Evolutionary conservation across 352 stramenopile species (phyloP), one percentile per base, ranked within the genome.

Genomic region (Aphanomyces stellatus): DNA sequence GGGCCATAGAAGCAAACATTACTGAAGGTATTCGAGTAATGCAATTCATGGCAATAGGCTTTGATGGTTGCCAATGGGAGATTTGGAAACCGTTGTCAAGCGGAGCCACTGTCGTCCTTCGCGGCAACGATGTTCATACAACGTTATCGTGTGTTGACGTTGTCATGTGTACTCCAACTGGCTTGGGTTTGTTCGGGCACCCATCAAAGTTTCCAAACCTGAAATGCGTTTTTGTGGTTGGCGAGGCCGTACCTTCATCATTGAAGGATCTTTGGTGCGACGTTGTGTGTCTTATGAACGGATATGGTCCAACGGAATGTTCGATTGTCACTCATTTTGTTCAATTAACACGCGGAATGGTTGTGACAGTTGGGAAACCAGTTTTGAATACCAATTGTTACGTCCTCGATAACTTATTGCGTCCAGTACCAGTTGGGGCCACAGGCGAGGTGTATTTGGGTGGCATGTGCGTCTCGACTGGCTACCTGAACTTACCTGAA

Each of bases 61-160:
- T 57, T 34, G 49, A 57, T 30, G 49, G 7, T 57, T 57, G 49
- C 27, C 49, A 57, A 35, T 35, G 22, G 49, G 49, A 57, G 33
- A 34, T 57, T 1, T 57, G 49, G 49, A 34, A 22, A n/a, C 17
- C 49, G 11, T 30, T 57, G 49, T 35, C 22, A 15, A 35, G n/a
- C n/a, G 49, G 49, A n/a, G 19, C 49, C 1, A 35, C 10, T 2
- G 17, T 57, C 8, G 49, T 57, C 13, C n/a, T 57, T 11, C 2
- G 49, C 6, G 27, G 49, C 19, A 11, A 7, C 30, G 28, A 57
- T 24, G 25, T 22, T 17, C 8, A 34, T 33, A 30, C 30, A 30
- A 34, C 27, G 1, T 8, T 57, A 0, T n/a, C 25, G 30, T 24
- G 4, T 57, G 1, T 37, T 30, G 7, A 57, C 49, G 1, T 13